Base-by-base conservation (phyloP, 352 stramenopile species). In the Chrysophaeum taylorii region DNA sequence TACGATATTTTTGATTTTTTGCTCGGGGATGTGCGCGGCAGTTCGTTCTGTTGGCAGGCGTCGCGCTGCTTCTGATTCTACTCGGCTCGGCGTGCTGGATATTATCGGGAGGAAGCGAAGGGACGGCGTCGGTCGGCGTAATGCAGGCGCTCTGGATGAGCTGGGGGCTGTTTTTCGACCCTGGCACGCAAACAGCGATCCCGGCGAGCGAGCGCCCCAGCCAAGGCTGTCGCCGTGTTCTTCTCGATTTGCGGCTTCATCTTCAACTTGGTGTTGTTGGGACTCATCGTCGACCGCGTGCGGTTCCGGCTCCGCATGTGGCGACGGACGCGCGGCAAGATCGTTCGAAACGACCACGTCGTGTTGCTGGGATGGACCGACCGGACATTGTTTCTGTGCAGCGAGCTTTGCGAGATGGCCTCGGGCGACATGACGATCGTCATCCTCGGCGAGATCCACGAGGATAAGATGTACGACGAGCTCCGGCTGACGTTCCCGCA, bases 131-230 rank as follows among this genome's bases (percentile, higher is more conserved):
- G n/a, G n/a, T n/a, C n/a, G n/a, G 48, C 48, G 5, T 60, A 4
- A 5, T 5, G 18, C 5, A 60, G 5, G 48, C 48, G 18, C 5
- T 60, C 48, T 60, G 48, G 48, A 33, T 60, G 18, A 33, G 18
- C 48, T 60, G 48, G 48, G 48, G 48, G 18, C 18, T 60, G 18
- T 60, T 60, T 25, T 60, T 60, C 48, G 48, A 60, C 48, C 48
- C 48, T 18, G 48, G 48, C 18, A 60, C 48, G 48, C 48, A 60
- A 25, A 60, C 48, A 7, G 48, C 18, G 18, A 5, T 60, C 48
- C 18, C 25, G 5, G 48, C 5, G 5, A 25, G 33, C 48, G 48
- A 60, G 48, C 25, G 25, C 5, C 18, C 18, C 48, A 25, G 5
- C 25, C 48, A 60, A 60, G 48, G 48, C 33, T 25, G 48, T 60